Conservation (phyloP, 2,329 filamentous ascomycete species). For the Madurella fahalii region DNA sequence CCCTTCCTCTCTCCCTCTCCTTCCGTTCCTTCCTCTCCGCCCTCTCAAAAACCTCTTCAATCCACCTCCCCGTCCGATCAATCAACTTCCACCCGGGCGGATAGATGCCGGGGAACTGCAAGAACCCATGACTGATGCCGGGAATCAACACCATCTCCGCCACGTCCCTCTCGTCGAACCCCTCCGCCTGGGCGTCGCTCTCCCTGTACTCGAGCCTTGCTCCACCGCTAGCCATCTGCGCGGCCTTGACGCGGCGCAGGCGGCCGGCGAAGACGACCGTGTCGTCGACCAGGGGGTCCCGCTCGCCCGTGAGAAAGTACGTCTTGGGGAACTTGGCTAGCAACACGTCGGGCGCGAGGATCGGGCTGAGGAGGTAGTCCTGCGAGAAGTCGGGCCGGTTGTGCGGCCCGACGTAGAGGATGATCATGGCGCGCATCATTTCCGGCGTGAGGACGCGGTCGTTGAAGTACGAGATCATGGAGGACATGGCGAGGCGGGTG, state of each 20-base stretch:
- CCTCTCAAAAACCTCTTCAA: slow-evolving; percentile 66
- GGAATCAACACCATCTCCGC: slow-evolving; percentile 83
- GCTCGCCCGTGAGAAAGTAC: slow-evolving; percentile 90
- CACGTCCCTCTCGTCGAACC: slow-evolving; percentile 68
- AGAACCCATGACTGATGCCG: slow-evolving; percentile 87
- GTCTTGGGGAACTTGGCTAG: slow-evolving; percentile 88
- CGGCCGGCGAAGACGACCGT: slow-evolving; percentile 93
- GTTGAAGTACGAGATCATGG: slow-evolving; percentile 98
- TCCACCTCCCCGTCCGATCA: slow-evolving; percentile 73
- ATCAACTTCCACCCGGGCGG: slow-evolving; percentile 89
- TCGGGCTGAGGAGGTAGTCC: slow-evolving; percentile 85
- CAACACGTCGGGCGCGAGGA: slow-evolving; percentile 80
- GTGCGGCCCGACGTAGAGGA: slow-evolving; percentile 91
- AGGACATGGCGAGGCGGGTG: slow-evolving; percentile 88
- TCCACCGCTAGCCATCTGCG: slow-evolving; percentile 47
- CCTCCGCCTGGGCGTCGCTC: slow-evolving; percentile 41
- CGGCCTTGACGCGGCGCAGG: slow-evolving; percentile 72
- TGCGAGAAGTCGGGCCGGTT: slow-evolving; percentile 88
- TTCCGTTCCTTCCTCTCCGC: slow-evolving; percentile 44
- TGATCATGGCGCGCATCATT: slow-evolving; percentile 99
- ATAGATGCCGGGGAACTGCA: slow-evolving; percentile 85
- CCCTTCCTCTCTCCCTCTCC: slow-evolving; percentile 29
- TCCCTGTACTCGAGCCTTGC: slow-evolving; percentile 47
- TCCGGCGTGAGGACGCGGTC: slow-evolving; percentile 92
- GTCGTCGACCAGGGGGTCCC: slow-evolving; percentile 92